phyloP scores from a whole-genome alignment of 2,329 filamentous ascomycete genomes.

The Cladobotryum protrusum region DNA sequence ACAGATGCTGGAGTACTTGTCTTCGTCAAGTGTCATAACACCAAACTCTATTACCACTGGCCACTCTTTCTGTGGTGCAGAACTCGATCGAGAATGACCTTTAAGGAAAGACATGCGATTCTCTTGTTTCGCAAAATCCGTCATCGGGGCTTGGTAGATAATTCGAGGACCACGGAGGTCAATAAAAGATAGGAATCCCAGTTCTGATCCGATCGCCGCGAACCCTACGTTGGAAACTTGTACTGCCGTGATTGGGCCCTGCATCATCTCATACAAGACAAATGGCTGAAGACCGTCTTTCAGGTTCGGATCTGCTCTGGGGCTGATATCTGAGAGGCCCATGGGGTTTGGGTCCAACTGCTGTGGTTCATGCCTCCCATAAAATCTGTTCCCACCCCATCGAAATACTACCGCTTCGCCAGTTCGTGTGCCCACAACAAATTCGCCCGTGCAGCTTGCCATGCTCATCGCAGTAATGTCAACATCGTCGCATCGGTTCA shows the following conservation, averaged over 20 bases:
- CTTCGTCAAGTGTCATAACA: constrained; percentile 87
- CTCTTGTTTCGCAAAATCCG: constrained; percentile 68
- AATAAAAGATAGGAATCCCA: constrained; percentile 72
- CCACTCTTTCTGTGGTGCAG: constrained; percentile 57
- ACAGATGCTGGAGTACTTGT: constrained; percentile 89
- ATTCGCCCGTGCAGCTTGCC: constrained; percentile 72
- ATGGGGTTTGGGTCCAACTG: constrained; percentile 56
- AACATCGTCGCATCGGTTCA: constrained; percentile 72
- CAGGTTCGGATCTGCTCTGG: constrained; percentile 63
- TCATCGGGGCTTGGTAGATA: constrained; percentile 68
- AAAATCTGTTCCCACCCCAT: constrained; percentile 75
- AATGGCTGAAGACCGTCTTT: constrained; percentile 78
- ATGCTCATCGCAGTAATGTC: constrained; percentile 76
- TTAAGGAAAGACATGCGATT: constrained; percentile 69
- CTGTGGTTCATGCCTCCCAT: constrained; percentile 52
- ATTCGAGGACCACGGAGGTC: constrained; percentile 83
- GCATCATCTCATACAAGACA: constrained; percentile 74
- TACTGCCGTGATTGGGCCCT: constrained; percentile 72
- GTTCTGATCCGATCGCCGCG: constrained; percentile 77
- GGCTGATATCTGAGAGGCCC: constrained; percentile 67
- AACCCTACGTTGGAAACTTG: constrained; percentile 92
- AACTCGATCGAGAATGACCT: constrained; percentile 23
- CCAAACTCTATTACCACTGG: constrained; percentile 82
- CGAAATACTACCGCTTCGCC: constrained; percentile 86
- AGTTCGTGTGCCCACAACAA: constrained; percentile 71